A percentile compares a stretch with the other conserved stretches of the same genome.
Conservation (phyloP, 495 filamentous ascomycete species). For the Tuber borchii region DNA sequence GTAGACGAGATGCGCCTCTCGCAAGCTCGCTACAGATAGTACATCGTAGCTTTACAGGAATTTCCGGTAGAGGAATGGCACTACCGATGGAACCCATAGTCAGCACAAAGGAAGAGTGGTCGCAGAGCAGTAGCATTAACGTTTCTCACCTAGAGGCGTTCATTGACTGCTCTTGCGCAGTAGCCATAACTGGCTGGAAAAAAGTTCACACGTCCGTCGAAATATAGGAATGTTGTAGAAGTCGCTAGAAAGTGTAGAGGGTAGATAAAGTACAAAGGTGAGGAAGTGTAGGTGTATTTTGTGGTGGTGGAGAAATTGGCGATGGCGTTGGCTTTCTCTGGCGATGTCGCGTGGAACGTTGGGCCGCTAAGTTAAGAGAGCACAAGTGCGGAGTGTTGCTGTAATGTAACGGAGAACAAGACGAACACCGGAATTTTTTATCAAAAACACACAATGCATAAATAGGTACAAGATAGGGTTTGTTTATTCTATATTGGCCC, state of each 20-base stretch:
- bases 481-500: background rate
- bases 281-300: background rate
- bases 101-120: background rate
- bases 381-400: background rate
- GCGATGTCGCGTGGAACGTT: constrained; percentile 4
- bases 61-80: constrained; percentile 72
- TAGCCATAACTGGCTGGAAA: constrained; percentile 22
- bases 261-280: background rate
- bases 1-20: constrained; percentile 81
- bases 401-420: background rate
- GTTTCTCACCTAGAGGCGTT: constrained; percentile 35
- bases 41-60: constrained; percentile 91
- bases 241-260: background rate
- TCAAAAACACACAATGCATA: constrained; percentile 1
- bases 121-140: constrained; percentile 13
- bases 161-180: constrained; percentile 29
- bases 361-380: background rate
- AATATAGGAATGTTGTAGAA: constrained; percentile 15
- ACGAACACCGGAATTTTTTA: background rate
- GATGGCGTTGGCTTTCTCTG: background rate
- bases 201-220: constrained; percentile 24
- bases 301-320: background rate
- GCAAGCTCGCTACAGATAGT: constrained; percentile 85
- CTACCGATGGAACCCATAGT: constrained; percentile 44
- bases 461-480: background rate